Percentiles rank a stretch among this genome's conserved stretches.
These are phyloP conservation scores for Leccinum variicolor DNA, from an alignment of 768 basidiomycete genomes.

Conservation along the genomic window DNA sequence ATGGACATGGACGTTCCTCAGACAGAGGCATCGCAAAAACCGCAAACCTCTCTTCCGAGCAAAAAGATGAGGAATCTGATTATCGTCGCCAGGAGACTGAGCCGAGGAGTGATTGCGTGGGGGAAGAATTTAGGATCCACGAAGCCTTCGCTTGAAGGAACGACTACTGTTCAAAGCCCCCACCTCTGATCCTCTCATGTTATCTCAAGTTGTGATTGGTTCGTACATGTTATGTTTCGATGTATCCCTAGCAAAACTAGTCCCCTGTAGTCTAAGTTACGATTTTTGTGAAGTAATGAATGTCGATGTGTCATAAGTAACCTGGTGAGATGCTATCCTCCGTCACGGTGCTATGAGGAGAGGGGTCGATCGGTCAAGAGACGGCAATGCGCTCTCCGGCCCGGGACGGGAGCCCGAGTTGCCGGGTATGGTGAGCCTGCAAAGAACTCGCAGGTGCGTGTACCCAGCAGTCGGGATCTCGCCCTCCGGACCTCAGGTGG, in stretches of 20 bases:
- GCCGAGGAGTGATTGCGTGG: constrained; percentile 28
- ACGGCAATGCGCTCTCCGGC: no score
- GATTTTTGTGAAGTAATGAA: background rate
- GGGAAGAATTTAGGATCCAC: constrained; percentile 25
- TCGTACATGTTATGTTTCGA: constrained; percentile 4
- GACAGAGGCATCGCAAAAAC: constrained; percentile 4
- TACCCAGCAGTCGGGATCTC: no score
- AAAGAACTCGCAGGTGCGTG: no score
- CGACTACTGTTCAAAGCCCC: background rate
- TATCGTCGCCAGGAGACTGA: constrained; percentile 23
- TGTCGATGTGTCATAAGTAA: no score
- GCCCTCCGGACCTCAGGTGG: no score
- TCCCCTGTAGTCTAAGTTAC: background rate
- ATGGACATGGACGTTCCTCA: constrained; percentile 33
- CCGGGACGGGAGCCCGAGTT: no score
- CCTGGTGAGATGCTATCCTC: no score
- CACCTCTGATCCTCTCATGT: constrained; percentile 5
- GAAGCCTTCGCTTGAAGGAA: constrained; percentile 2
- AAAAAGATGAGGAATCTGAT: constrained; percentile 19
- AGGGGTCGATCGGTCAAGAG: no score
- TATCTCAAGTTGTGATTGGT: constrained; percentile 7
- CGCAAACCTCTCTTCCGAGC: constrained; percentile 9
- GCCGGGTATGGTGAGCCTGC: no score
- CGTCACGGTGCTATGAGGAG: no score
- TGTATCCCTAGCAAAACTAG: constrained; percentile 28